Evolutionary conservation across 495 filamentous ascomycete species (phyloP).

Genomic region (Talaromyces trachyspermus): DNA sequence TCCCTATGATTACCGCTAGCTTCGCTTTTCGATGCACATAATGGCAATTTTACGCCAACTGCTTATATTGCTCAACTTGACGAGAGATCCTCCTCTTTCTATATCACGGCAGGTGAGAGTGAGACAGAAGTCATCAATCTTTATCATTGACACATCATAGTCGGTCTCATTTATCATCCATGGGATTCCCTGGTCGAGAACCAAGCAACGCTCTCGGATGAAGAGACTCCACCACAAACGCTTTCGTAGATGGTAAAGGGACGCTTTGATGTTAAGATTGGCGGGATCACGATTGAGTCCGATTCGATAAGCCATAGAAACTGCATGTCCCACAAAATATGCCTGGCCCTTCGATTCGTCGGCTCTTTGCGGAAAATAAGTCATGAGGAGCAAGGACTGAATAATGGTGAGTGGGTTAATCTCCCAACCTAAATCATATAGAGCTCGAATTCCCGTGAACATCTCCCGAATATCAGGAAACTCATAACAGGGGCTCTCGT

Average conservation of each 20-base stretch:
- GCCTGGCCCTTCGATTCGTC: not conserved
- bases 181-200: not conserved
- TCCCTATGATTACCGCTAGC: not conserved
- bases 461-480: not conserved
- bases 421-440: not conserved
- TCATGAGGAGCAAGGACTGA: not conserved
- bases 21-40: conserved; percentile 1
- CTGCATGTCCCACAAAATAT: not conserved
- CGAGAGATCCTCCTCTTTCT: not conserved
- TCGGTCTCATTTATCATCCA: conserved; percentile 4
- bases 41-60: conserved; percentile 1
- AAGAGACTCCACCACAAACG: conserved; percentile 2
- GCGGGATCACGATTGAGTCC: not conserved
- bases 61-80: not conserved
- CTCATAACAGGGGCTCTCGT: not conserved
- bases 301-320: not conserved
- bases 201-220: not conserved
- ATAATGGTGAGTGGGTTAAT: not conserved
- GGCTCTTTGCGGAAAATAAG: not conserved
- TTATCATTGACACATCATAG: conserved; percentile 2
- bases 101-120: not conserved
- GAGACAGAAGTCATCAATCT: not conserved
- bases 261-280: not conserved
- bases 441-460: not conserved
- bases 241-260: not conserved